Evolutionary conservation across 108 stramenopile genomes (phyloP), one percentile per base, ranked within the genome.

Genomic region (Nitzschia inconspicua): DNA sequence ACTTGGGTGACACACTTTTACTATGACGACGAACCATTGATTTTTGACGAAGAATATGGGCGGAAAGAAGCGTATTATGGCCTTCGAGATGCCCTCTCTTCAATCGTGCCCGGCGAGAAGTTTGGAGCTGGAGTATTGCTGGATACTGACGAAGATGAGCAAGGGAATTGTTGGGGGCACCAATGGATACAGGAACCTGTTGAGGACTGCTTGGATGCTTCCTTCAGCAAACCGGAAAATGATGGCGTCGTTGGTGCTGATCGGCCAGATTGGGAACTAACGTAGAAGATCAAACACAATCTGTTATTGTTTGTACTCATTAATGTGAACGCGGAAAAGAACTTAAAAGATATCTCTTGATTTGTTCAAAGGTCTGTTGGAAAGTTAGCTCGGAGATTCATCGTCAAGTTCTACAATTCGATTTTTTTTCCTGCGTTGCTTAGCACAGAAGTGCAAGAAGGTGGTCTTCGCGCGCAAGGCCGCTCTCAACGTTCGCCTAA

Each of bases 1-100:
- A 92, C 53, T 3, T 95, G 94, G 94, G 91, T 93, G 31, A 78
- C 77, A 6, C 68, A 83, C 57, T 93, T 93, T 78, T 93, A 93
- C 46, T 75, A 83, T 41, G 86, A 88, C 39, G 91, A 88, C 65
- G 65, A 80, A 31, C 88, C 91, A 2, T 61, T 93, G 2, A 76
- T 93, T 37, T 87, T 93, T 48, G 91, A 93, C 47, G 84, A 88
- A 63, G 52, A 71, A 1, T 93, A 88, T 53, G 58, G 58, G 8
- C 70, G 76, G 26, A 80, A 80, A 46, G 57, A 77, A 41, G 64
- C 84, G 34, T 93, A 93, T 46, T 79, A 63, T 69, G 88, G 79
- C 3, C 30, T 93, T 19, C 77, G 85, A 34, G 75, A 85, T 34
- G 91, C 86, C 6, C 50, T 93, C 44, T 42, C 53, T 3, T 79